phyloP scores from a whole-genome alignment of 352 stramenopile species.

The Pythium sukuiense region DNA sequence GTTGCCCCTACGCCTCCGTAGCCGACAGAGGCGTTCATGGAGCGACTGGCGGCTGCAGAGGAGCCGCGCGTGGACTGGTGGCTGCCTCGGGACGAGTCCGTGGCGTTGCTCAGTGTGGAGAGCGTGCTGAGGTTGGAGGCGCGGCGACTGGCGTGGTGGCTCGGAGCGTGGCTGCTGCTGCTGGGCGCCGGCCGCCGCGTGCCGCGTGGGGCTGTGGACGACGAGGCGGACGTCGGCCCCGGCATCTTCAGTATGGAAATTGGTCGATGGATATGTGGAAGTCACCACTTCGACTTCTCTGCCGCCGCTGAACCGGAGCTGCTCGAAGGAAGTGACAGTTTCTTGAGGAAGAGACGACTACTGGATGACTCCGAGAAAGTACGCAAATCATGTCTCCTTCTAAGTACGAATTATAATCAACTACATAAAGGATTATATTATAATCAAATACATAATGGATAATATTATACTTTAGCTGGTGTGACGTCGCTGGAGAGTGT shows the following conservation, averaged over 20 bases:
- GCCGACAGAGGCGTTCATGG: background rate
- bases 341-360: background rate
- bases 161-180: slow-evolving; percentile 1
- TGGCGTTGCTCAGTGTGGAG: slow-evolving; percentile 9
- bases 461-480: too few relatives aligned
- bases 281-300: background rate
- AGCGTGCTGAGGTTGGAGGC: slow-evolving; percentile 20
- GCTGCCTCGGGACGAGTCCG: slow-evolving; percentile 11
- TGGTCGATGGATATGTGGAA: too few relatives aligned
- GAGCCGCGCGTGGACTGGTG: background rate
- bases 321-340: background rate
- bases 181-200: background rate
- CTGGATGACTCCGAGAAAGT: background rate
- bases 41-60: background rate
- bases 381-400: too few relatives aligned
- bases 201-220: slow-evolving; percentile 2
- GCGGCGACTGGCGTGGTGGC: slow-evolving; percentile 5
- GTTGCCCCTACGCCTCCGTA: background rate
- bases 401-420: background rate
- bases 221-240: background rate
- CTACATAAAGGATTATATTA: background rate
- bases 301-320: background rate
- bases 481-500: background rate
- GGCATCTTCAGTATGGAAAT: background rate
- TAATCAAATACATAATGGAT: too few relatives aligned